Percentiles rank a stretch among this genome's conserved stretches.
Evolutionary conservation across 805 yeast species (phyloP).

Genomic region (Torulaspora indica): DNA sequence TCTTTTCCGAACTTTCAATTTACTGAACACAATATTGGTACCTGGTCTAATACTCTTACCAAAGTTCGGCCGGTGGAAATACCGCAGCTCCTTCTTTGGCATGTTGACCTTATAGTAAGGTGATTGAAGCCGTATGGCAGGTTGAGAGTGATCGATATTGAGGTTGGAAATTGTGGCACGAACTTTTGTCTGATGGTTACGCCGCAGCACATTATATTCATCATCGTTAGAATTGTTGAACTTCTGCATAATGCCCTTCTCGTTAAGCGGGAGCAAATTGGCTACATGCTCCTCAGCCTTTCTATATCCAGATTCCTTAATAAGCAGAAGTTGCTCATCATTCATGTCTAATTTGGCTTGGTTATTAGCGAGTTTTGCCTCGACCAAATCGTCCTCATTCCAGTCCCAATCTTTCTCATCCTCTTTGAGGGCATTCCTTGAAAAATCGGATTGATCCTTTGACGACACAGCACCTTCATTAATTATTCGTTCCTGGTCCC

Average conservation of each 20-base stretch:
- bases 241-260: slow-evolving; percentile 50
- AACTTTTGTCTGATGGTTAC: slow-evolving; percentile 84
- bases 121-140: slow-evolving; percentile 79
- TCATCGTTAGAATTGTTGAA: slow-evolving; percentile 86
- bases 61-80: slow-evolving; percentile 76
- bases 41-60: slow-evolving; percentile 62
- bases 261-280: slow-evolving; percentile 46
- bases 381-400: slow-evolving; percentile 61
- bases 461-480: slow-evolving; percentile 34
- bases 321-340: slow-evolving; percentile 74
- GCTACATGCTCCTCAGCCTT: slow-evolving; percentile 8
- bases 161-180: slow-evolving; percentile 89
- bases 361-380: slow-evolving; percentile 48
- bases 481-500: slow-evolving; percentile 66
- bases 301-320: slow-evolving; percentile 26
- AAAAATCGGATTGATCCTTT: not conserved
- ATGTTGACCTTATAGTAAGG: slow-evolving; percentile 84
- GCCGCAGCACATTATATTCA: slow-evolving; percentile 75
- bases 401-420: slow-evolving; percentile 35
- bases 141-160: slow-evolving; percentile 84
- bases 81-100: slow-evolving; percentile 61
- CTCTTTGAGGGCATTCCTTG: slow-evolving; percentile 24
- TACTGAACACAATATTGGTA: slow-evolving; percentile 67
- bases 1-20: slow-evolving; percentile 70
- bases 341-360: slow-evolving; percentile 63